Percentiles rank a stretch among this genome's conserved stretches.
phyloP scores from a whole-genome alignment of 345 rosid species.

The Syzygium oleosum region DNA sequence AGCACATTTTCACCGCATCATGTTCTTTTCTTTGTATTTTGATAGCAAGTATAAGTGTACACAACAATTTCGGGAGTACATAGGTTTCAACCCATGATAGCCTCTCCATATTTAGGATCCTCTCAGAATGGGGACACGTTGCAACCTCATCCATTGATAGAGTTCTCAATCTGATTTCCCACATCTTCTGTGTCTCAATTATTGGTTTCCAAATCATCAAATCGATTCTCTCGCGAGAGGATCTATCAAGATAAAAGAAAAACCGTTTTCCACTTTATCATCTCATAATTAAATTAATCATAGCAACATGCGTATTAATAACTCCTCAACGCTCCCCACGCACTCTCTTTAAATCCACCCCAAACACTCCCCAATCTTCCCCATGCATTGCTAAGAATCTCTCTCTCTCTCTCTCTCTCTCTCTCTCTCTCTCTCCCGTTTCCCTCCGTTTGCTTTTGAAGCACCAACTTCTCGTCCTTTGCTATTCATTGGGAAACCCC shows the following conservation, averaged over 20 bases:
- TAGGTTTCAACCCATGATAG: background rate
- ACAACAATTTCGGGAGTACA: background rate
- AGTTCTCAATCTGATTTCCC: no score
- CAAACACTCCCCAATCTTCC: background rate
- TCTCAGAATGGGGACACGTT: background rate
- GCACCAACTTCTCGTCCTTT: background rate
- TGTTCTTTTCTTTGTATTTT: background rate
- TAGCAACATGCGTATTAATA: background rate
- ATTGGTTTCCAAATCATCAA: no score
- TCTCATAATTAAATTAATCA: background rate
- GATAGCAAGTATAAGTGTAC: background rate
- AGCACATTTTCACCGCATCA: background rate
- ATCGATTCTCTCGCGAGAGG: background rate
- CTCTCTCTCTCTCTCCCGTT: background rate
- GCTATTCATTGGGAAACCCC: background rate
- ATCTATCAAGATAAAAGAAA: background rate
- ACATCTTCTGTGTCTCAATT: no score
- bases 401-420: background rate
- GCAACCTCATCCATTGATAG: background rate
- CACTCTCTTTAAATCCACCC: background rate
- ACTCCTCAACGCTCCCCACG: background rate
- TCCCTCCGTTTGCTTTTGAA: background rate
- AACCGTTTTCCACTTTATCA: background rate
- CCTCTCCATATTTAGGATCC: background rate
- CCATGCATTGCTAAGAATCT: background rate